A percentile compares a stretch with the other conserved stretches of the same genome.
phyloP scores from a whole-genome alignment of 345 rosid genomes.

The Turnera subulata region DNA sequence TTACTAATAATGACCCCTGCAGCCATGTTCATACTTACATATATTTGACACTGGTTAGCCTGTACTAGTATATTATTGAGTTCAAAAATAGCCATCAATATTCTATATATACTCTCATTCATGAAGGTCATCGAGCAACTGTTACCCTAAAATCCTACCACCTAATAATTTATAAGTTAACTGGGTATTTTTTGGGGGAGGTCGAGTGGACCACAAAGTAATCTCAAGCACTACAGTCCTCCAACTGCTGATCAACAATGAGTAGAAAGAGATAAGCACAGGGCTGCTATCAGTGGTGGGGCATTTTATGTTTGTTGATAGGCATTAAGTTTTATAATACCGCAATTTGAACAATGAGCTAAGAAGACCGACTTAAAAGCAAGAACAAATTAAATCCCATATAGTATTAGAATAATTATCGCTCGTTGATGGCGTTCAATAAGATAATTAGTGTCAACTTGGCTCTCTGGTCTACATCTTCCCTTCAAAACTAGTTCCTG shows the following conservation, averaged over 20 bases:
- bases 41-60: too few species aligned
- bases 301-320: neutral
- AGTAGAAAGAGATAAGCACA: neutral
- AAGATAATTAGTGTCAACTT: too few species aligned
- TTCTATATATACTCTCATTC: fast-evolving
- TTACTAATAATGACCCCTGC: too few species aligned
- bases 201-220: neutral
- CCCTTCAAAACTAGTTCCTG: too few species aligned
- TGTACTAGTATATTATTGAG: too few species aligned
- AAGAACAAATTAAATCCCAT: too few species aligned
- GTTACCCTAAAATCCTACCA: neutral
- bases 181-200: neutral
- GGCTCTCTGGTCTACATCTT: too few species aligned
- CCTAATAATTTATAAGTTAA: neutral
- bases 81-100: too few species aligned
- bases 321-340: neutral
- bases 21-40: too few species aligned
- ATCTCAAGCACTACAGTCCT: neutral
- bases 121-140: neutral
- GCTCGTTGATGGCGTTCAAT: too few species aligned
- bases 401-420: too few species aligned
- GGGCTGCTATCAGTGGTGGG: neutral
- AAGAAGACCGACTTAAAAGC: neutral
- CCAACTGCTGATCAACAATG: neutral
- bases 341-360: neutral